phyloP scores from a whole-genome alignment of 768 basidiomycete genomes.

The Russula foetens region DNA sequence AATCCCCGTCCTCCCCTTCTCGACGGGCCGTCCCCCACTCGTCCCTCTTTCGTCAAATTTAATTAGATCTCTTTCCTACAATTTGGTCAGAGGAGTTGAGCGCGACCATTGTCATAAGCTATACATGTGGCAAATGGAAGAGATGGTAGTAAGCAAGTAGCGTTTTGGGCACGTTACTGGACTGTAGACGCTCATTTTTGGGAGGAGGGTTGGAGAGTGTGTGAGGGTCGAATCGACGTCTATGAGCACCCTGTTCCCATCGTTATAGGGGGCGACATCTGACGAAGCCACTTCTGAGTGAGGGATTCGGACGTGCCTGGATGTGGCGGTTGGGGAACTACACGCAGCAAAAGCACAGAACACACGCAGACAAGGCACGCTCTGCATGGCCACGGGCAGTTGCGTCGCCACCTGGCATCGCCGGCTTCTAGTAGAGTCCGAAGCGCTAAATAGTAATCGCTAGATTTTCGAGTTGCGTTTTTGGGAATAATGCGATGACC shows the following conservation, averaged over 20 bases:
- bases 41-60: constrained; percentile 14
- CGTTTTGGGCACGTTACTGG: constrained; percentile 22
- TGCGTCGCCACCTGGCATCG: no score
- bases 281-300: constrained; percentile 53
- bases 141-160: constrained; percentile 13
- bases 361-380: no score
- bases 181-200: constrained; percentile 78
- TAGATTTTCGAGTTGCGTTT: no score
- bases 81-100: constrained; percentile 65
- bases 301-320: constrained; percentile 27
- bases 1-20: constrained; percentile 21
- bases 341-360: no score
- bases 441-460: no score
- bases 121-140: constrained; percentile 14
- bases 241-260: constrained; percentile 47
- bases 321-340: no score
- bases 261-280: constrained; percentile 48
- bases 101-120: constrained; percentile 93
- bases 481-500: no score
- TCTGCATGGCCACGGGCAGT: no score
- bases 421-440: no score
- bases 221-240: constrained; percentile 56
- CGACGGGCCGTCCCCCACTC: constrained; percentile 13
- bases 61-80: constrained; percentile 10
- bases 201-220: constrained; percentile 49